Conservation (phyloP, 1,284 basidiomycete species). For the Calocybe gambosa region DNA sequence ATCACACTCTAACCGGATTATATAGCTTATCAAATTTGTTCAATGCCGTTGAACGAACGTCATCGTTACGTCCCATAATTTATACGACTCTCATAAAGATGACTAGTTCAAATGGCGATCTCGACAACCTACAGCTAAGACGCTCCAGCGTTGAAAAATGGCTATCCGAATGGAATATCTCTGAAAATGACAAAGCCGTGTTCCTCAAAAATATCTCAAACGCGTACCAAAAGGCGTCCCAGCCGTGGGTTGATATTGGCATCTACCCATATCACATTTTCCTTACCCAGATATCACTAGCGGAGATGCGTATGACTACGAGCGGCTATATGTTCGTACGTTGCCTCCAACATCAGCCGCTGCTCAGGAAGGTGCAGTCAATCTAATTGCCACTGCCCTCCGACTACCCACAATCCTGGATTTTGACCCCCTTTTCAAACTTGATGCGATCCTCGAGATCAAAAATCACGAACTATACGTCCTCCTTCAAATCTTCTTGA, state of each 20-base stretch:
- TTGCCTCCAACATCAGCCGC: slow-evolving; percentile 47
- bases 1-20: slow-evolving; percentile 2
- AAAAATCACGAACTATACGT: slow-evolving; percentile 64
- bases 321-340: slow-evolving; percentile 54
- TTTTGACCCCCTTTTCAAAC: slow-evolving; percentile 76
- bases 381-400: slow-evolving; percentile 62
- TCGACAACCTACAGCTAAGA: slow-evolving; percentile 63
- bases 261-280: background rate
- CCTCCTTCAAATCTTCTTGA: slow-evolving; percentile 70
- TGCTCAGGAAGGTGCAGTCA: slow-evolving; percentile 49
- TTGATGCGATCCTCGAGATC: slow-evolving; percentile 65
- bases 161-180: slow-evolving; percentile 73
- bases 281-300: slow-evolving; percentile 27
- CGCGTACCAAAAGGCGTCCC: slow-evolving; percentile 51
- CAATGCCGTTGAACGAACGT: slow-evolving; percentile 72
- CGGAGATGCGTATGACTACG: slow-evolving; percentile 56
- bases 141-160: slow-evolving; percentile 64
- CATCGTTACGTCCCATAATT: slow-evolving; percentile 60
- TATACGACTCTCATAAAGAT: slow-evolving; percentile 65
- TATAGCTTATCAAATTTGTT: slow-evolving; percentile 81
- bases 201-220: slow-evolving; percentile 69
- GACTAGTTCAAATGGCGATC: slow-evolving; percentile 61
- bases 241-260: slow-evolving; percentile 40
- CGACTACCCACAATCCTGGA: slow-evolving; percentile 70
- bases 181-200: slow-evolving; percentile 57